Evolutionary conservation across 2,329 filamentous ascomycete genomes (phyloP), one percentile per base, ranked within the genome.

Genomic region (Zymoseptoria crescenta): DNA sequence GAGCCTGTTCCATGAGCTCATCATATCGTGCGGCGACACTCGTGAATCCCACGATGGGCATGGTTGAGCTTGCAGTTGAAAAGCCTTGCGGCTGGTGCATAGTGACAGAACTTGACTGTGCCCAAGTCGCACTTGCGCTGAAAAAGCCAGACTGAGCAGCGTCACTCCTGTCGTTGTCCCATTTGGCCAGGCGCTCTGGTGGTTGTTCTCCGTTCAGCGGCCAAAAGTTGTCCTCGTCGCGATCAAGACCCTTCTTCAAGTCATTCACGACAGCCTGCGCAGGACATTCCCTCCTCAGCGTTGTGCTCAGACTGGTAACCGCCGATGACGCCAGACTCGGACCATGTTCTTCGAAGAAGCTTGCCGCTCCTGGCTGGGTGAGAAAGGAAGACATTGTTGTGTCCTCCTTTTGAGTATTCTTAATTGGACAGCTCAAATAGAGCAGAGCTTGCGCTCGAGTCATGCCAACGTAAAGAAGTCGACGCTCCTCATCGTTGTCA

Each of bases 391-490:
- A 94, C 16, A 93, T 72, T 7, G 81, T 83, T 0, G 86, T 84
- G 59, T 84, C 78, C 64, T 86, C 81, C 27, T 76, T 72, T 58
- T 83, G 81, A 7, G 86, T 84, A 60, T 84, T 86, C 65, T 85
- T 86, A 45, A 86, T 73, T 0, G 92, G 90, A 64, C 85, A 89
- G 72, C 91, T 96, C 57, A 97, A 78, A 67, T 96, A 96, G 1
- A 99, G 77, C 29, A 97, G 75, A 0, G 85, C 87, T 71, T 97
- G 87, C 6, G 94, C 93, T 71, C 93, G 81, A 2, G 93, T 99
- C 92, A 99, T 97, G 28, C 92, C 93, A 13, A 99, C 94, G 68
- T 97, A 99, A 0, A 99, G 79, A 52, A 99, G 75, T 28, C 93
- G 82, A 60, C 94, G 81, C 72, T 99, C 93, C 73, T 99, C 93